Conservation (phyloP, 2,329 filamentous ascomycete genomes). For the Diaporthe caulivora region DNA sequence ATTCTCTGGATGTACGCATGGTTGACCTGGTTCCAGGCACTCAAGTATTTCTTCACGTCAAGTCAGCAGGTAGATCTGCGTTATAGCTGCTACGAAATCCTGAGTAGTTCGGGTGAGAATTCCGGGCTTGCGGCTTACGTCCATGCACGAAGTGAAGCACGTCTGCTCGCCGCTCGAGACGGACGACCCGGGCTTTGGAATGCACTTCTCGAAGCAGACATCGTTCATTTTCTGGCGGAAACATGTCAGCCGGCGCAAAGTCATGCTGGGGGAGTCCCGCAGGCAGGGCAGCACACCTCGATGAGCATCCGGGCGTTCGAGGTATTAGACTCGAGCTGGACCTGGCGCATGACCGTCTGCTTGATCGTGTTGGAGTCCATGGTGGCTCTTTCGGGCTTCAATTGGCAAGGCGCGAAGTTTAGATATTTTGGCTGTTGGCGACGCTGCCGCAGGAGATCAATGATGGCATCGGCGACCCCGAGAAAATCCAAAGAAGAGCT, state of each 20-base stretch:
- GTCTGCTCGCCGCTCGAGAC: slow-evolving; percentile 76
- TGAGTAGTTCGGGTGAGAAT: neutral
- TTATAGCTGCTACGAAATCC: neutral
- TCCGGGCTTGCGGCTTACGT: slow-evolving; percentile 49
- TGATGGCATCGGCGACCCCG: slow-evolving; percentile 39
- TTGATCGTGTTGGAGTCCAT: slow-evolving; percentile 73
- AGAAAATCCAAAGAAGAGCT: slow-evolving; percentile 35
- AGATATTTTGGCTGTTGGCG: neutral
- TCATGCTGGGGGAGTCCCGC: neutral
- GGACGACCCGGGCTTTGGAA: slow-evolving; percentile 76
- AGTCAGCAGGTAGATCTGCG: neutral
- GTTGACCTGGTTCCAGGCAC: slow-evolving; percentile 82
- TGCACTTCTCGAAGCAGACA: slow-evolving; percentile 83
- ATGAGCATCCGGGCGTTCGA: slow-evolving; percentile 79
- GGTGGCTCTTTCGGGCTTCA: slow-evolving; percentile 36
- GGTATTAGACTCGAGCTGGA: slow-evolving; percentile 74
- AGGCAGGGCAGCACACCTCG: slow-evolving; percentile 62
- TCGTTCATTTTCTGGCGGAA: slow-evolving; percentile 78
- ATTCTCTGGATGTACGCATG: slow-evolving; percentile 73
- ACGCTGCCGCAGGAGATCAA: slow-evolving; percentile 31
- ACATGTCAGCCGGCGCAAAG: slow-evolving; percentile 31
- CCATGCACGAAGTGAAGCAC: slow-evolving; percentile 83
- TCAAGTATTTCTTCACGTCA: slow-evolving; percentile 75
- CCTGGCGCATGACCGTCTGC: slow-evolving; percentile 73
- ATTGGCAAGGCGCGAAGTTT: neutral